phyloP scores from a whole-genome alignment of 2,329 filamentous ascomycete genomes.

The Colletotrichum sp. region DNA sequence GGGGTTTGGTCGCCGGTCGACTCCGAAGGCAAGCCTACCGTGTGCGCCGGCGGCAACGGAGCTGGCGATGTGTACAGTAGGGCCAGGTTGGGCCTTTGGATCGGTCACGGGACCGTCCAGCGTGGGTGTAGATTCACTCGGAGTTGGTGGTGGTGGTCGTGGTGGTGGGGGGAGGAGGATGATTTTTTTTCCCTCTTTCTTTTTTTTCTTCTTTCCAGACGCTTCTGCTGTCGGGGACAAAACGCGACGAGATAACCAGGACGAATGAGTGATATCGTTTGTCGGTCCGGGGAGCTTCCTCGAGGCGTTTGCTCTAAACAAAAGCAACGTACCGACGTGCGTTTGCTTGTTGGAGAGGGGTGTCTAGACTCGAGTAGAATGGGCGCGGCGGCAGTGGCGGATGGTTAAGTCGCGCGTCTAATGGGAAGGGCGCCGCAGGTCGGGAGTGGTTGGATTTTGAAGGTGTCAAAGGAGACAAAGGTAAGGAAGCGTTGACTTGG shows the following conservation, averaged over 20 bases:
- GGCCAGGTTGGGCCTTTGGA: slow-evolving; percentile 62
- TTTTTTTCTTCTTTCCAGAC: background rate
- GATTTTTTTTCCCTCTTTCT: background rate
- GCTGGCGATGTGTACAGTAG: slow-evolving; percentile 63
- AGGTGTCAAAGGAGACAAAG: slow-evolving; percentile 16
- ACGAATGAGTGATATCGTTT: background rate
- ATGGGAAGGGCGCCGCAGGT: background rate
- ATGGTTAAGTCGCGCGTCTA: slow-evolving; percentile 6
- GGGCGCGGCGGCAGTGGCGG: background rate
- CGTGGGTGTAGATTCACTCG: background rate
- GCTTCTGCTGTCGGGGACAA: background rate
- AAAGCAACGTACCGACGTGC: background rate
- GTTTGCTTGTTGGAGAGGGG: background rate
- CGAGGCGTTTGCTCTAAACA: background rate
- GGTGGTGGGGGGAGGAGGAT: background rate
- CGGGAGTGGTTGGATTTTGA: background rate
- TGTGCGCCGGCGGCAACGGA: slow-evolving; percentile 70
- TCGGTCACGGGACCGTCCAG: slow-evolving; percentile 34
- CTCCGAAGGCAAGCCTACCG: slow-evolving; percentile 64
- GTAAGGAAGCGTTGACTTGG: slow-evolving; percentile 22
- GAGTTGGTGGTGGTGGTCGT: background rate
- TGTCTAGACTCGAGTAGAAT: background rate
- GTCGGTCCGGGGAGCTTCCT: background rate
- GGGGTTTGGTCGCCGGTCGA: slow-evolving; percentile 56
- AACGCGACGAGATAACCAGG: background rate